These are phyloP conservation scores for Chaetomium sp. DNA, from an alignment of 2,329 filamentous ascomycete species.

Conservation along the genomic window DNA sequence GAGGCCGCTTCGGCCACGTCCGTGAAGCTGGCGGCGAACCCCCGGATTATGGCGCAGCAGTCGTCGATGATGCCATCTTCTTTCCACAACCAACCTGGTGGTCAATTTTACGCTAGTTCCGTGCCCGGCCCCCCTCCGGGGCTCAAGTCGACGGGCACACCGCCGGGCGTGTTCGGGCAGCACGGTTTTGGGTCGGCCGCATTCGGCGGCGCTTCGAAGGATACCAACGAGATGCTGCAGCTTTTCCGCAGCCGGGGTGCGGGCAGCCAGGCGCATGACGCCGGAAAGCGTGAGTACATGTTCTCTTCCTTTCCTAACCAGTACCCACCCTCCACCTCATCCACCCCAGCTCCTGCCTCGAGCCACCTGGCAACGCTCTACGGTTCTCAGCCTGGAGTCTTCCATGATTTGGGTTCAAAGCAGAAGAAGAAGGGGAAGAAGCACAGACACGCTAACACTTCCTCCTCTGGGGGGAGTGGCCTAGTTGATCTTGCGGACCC, in stretches of 20 bases:
- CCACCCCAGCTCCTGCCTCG: conserved; percentile 84
- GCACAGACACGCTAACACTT: conserved; percentile 99
- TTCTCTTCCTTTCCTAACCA: conserved; percentile 90
- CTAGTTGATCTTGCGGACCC: conserved; percentile 99
- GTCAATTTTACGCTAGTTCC: conserved; percentile 78
- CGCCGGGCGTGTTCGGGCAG: conserved; percentile 92
- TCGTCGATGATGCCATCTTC: conserved; percentile 79
- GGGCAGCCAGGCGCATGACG: conserved; percentile 74
- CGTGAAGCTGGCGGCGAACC: conserved; percentile 77
- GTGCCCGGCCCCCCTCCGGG: conserved; percentile 94
- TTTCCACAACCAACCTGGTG: conserved; percentile 61
- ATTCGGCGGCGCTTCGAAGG: conserved; percentile 71
- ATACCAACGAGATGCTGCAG: conserved; percentile 75
- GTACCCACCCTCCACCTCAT: conserved; percentile 78
- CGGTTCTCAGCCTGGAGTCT: conserved; percentile 79
- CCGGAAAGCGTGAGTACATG: conserved; percentile 97
- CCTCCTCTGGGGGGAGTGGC: conserved; percentile 98
- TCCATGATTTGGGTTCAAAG: conserved; percentile 91
- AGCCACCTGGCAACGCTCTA: conserved; percentile 91
- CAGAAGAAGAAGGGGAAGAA: conserved; percentile 99
- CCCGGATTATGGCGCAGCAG: conserved; percentile 81
- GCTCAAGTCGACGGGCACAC: conserved; percentile 91
- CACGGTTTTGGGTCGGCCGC: conserved; percentile 77
- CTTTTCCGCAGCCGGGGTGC: conserved; percentile 68
- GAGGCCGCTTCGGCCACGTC: conserved; percentile 60